phyloP scores from a whole-genome alignment of 169 alveolate genomes.

The Plasmodium inui region DNA sequence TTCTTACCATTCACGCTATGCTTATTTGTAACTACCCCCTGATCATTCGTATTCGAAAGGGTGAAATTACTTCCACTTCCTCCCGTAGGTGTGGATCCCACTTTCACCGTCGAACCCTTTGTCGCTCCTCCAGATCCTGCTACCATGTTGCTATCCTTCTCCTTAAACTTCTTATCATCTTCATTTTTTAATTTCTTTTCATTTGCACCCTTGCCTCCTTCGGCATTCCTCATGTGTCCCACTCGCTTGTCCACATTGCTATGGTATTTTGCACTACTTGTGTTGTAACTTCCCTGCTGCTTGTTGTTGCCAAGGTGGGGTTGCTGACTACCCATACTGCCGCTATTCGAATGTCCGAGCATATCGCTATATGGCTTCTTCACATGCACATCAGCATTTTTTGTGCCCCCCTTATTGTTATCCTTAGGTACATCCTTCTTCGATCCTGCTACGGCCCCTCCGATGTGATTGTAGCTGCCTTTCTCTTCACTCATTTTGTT shows the following conservation, averaged over 20 bases:
- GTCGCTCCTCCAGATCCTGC: not conserved
- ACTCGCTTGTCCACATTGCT: constrained; percentile 4
- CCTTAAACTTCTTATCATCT: constrained; percentile 27
- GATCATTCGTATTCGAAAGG: not conserved
- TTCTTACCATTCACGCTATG: not conserved
- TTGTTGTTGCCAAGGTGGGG: not conserved
- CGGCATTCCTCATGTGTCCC: constrained; percentile 1
- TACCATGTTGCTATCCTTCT: not conserved
- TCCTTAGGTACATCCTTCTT: constrained; percentile 32
- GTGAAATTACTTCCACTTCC: not conserved
- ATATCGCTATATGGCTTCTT: constrained; percentile 18
- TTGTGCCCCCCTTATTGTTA: constrained; percentile 7
- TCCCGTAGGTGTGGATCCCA: not conserved
- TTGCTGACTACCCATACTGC: not conserved
- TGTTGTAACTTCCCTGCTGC: not conserved
- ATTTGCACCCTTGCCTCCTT: not conserved
- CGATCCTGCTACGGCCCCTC: not conserved
- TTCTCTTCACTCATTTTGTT: constrained; percentile 42
- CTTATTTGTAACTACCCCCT: not conserved
- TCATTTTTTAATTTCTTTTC: constrained; percentile 30
- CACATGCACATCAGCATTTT: not conserved
- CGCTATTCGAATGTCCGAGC: not conserved
- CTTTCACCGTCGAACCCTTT: not conserved
- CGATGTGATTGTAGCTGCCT: not conserved
- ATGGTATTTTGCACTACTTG: constrained; percentile 6